A percentile compares a stretch with the other conserved stretches of the same genome.
Conservation (phyloP, 2,329 filamentous ascomycete genomes). For the Helotiales sp. region DNA sequence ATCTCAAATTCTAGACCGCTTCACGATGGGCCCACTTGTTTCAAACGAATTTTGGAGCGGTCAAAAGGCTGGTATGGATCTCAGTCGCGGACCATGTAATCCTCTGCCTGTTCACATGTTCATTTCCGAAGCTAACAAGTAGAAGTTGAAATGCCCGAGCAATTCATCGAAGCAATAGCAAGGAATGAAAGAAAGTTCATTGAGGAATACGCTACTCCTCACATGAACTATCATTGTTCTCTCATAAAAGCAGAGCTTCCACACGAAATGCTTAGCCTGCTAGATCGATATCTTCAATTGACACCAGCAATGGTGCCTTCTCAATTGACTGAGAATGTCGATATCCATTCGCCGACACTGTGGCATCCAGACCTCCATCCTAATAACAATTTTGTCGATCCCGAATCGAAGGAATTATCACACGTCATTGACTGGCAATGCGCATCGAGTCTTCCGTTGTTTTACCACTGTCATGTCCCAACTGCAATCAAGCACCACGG, state of each 20-base stretch:
- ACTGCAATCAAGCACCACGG: conserved; percentile 4
- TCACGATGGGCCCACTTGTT: conserved; percentile 40
- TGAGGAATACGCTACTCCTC: conserved; percentile 26
- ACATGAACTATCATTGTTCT: conserved; percentile 27
- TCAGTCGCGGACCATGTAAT: conserved; percentile 43
- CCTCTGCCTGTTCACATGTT: not conserved
- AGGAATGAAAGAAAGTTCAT: conserved; percentile 37
- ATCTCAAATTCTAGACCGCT: conserved; percentile 30
- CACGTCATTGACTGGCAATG: conserved; percentile 41
- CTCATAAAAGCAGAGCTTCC: conserved; percentile 31
- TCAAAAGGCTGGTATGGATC: conserved; percentile 35
- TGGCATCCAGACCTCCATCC: conserved; percentile 42
- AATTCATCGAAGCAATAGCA: conserved; percentile 36
- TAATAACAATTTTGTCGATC: conserved; percentile 40
- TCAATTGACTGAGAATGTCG: conserved; percentile 19
- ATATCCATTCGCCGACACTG: conserved; percentile 30
- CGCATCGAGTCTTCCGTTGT: conserved; percentile 16
- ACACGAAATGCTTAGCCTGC: conserved; percentile 34
- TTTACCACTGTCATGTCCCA: conserved; percentile 17
- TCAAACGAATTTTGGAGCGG: conserved; percentile 38
- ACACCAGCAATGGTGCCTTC: conserved; percentile 33
- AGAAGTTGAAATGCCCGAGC: conserved; percentile 33
- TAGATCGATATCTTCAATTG: conserved; percentile 36
- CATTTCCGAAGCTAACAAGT: conserved; percentile 19
- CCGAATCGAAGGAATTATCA: conserved; percentile 33